phyloP scores from a whole-genome alignment of 2,329 filamentous ascomycete genomes.

The Phaeomoniella chlamydospora region DNA sequence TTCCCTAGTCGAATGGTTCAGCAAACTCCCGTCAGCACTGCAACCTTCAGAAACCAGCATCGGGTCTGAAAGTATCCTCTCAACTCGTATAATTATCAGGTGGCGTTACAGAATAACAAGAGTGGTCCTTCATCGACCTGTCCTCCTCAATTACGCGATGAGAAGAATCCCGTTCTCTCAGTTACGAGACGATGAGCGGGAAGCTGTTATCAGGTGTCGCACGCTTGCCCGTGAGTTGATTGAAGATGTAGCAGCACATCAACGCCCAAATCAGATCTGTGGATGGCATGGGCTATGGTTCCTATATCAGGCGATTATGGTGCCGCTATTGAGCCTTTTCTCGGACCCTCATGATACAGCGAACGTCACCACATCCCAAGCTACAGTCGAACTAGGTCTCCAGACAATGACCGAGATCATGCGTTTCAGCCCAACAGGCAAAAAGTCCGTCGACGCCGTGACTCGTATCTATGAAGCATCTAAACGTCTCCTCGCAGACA shows the following conservation, averaged over 20 bases:
- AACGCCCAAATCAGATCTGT: constrained; percentile 58
- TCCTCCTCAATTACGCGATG: constrained; percentile 51
- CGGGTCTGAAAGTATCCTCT: constrained; percentile 57
- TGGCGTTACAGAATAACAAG: constrained; percentile 71
- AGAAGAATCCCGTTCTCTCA: constrained; percentile 34
- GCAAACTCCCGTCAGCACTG: constrained; percentile 52
- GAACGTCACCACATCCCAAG: constrained; percentile 40
- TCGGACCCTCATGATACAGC: constrained; percentile 37
- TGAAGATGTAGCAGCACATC: constrained; percentile 56
- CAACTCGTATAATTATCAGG: constrained; percentile 61
- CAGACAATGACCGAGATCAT: constrained; percentile 35
- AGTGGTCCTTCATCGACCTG: constrained; percentile 60
- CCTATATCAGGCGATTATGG: constrained; percentile 66
- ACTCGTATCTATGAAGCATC: constrained; percentile 48
- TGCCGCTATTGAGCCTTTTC: constrained; percentile 61
- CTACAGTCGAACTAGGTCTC: constrained; percentile 38
- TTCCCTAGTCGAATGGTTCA: constrained; percentile 59
- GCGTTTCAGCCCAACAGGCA: constrained; percentile 49
- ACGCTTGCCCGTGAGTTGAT: constrained; percentile 57
- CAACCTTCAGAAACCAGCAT: constrained; percentile 33
- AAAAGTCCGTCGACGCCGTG: constrained; percentile 48
- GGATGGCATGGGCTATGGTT: constrained; percentile 77
- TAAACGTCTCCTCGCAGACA: no score
- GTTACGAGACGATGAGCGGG: constrained; percentile 46
- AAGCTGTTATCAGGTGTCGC: constrained; percentile 54